Evolutionary conservation across 345 rosid genomes (phyloP), one percentile per base, ranked within the genome.

Genomic region (Citrus sp.): DNA sequence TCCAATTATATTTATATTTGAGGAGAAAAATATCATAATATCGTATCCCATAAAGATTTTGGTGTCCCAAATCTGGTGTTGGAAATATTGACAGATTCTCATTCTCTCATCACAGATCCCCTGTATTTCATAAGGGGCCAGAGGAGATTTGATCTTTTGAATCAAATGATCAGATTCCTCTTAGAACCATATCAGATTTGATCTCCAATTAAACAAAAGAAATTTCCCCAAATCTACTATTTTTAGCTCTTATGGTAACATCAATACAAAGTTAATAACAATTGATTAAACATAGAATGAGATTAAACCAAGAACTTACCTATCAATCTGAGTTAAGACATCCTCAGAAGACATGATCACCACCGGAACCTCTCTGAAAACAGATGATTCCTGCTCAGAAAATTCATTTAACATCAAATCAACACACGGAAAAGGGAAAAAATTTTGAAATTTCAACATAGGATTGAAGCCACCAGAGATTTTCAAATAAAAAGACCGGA

Each of bases 271-370:
- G 7, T 5, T 28, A 30, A 21, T 1, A 7, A 62, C 14, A 5
- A 62, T 28, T 30, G 3, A 28, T 30, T 14, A 14, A 55, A 14
- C 28, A 55, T 72, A 2, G 24, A 61, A 40, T 7, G n/a, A 7
- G 59, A 28, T 63, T 14, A 51, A 30, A 49, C 24, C 28, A 30
- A 62, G 37, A 46, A 5, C 67, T 34, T 84, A 92, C 97, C 97
- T 91, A 82, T 93, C 94, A 51, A 91, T 88, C 21, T 92, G 93
- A 77, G 97, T 72, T 74, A 91, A 60, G 40, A 93, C 85, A 81
- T 93, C 90, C 86, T 93, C 95, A 19, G 97, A 93, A 1, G 97
- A 93, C 97, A 93, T 93, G 75, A 93, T 86, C 82, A 93, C 97
- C 16, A 93, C 97, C 34, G 95, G 97, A 38, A 91, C 83, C 81